phyloP scores from a whole-genome alignment of 1,284 basidiomycete species.

The Ceratobasidium sp. region DNA sequence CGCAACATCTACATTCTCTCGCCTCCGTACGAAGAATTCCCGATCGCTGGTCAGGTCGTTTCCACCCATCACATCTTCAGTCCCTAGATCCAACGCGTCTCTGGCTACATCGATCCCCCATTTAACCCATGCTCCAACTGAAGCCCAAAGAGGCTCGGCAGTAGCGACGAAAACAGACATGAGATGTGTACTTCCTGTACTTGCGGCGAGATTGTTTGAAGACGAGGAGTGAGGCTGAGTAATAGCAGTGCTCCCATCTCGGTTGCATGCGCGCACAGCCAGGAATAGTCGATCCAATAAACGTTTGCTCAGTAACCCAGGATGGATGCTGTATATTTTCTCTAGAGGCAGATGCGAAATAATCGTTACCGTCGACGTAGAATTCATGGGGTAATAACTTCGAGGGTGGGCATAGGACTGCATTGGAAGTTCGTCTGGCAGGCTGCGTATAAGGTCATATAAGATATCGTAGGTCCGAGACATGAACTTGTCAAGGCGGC shows the following conservation, averaged over 20 bases:
- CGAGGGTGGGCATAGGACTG: slow-evolving; percentile 36
- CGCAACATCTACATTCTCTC: slow-evolving; percentile 74
- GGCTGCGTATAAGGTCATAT: slow-evolving; percentile 52
- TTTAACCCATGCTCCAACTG: slow-evolving; percentile 79
- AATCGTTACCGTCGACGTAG: slow-evolving; percentile 16
- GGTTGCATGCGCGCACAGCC: slow-evolving; percentile 35
- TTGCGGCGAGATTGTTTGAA: not conserved
- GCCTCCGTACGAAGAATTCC: slow-evolving; percentile 85
- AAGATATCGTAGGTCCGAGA: slow-evolving; percentile 70
- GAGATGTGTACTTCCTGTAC: slow-evolving; percentile 70
- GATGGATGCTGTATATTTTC: slow-evolving; percentile 24
- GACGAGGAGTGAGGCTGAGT: not conserved
- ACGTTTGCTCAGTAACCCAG: slow-evolving; percentile 32
- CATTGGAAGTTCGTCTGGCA: slow-evolving; percentile 33
- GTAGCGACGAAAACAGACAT: slow-evolving; percentile 73
- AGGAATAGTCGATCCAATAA: slow-evolving; percentile 33
- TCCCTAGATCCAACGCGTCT: slow-evolving; percentile 49
- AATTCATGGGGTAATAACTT: slow-evolving; percentile 11
- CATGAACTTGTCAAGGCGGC: slow-evolving; percentile 70
- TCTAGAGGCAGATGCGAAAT: slow-evolving; percentile 32
- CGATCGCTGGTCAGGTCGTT: slow-evolving; percentile 56
- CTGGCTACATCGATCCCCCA: slow-evolving; percentile 77
- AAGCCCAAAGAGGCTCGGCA: slow-evolving; percentile 79
- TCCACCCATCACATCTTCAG: slow-evolving; percentile 46
- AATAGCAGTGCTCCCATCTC: slow-evolving; percentile 18